Evolutionary conservation across 2,329 filamentous ascomycete genomes (phyloP).

Genomic region (Penicillium glabrum): DNA sequence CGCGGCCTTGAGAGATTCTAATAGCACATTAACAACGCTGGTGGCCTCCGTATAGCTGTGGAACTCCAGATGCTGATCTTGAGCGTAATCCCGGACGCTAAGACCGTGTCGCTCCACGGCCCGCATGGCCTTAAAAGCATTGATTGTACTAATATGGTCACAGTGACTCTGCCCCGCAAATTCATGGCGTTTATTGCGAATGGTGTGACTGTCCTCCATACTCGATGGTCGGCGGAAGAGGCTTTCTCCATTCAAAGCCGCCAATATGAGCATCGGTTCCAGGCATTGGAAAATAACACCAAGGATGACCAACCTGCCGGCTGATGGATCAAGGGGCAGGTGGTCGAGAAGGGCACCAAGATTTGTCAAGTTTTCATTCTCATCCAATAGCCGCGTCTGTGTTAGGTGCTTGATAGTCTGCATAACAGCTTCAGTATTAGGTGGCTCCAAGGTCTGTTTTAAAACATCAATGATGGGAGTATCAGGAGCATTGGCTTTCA

Average conservation of each 20-base stretch:
- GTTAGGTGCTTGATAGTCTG: constrained; percentile 32
- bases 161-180: constrained; percentile 41
- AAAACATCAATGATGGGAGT: constrained; percentile 44
- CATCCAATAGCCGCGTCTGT: constrained; percentile 45
- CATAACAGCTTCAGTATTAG: constrained; percentile 36
- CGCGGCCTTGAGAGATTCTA: background rate
- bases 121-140: constrained; percentile 45
- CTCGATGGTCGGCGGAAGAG: constrained; percentile 32
- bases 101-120: constrained; percentile 18
- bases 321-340: constrained; percentile 45
- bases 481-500: constrained; percentile 42
- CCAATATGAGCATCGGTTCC: constrained; percentile 51
- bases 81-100: constrained; percentile 32
- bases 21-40: background rate
- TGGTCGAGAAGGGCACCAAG: constrained; percentile 47
- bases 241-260: constrained; percentile 33
- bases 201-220: constrained; percentile 19
- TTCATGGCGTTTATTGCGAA: constrained; percentile 20
- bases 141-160: constrained; percentile 49
- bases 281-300: constrained; percentile 54
- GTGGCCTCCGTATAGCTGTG: constrained; percentile 1
- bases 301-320: constrained; percentile 53
- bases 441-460: constrained; percentile 47
- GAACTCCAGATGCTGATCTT: constrained; percentile 5
- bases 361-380: constrained; percentile 44